Base-by-base conservation (phyloP, 768 basidiomycete species). In the Imleria badia region DNA sequence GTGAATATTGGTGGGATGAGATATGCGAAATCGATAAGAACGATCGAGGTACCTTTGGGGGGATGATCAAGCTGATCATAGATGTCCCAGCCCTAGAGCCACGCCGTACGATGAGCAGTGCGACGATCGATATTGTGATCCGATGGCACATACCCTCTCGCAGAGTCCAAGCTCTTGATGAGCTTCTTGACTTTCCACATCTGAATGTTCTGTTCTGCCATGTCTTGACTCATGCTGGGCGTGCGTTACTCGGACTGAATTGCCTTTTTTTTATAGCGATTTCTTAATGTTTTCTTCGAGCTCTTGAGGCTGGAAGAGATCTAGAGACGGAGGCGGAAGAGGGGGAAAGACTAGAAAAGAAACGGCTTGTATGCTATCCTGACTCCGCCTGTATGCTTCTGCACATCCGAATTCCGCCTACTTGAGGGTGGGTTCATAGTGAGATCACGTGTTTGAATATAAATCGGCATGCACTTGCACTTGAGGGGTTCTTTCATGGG, bases 111-210 rank as follows among this genome's bases (percentile, higher is more conserved):
- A 70, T 74, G 63, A 66, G 62, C 22, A 15, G 12, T 51, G 31
- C 10, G 30, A 41, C n/a, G 31, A 47, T 10, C 23, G 29, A 51
- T 22, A 23, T 13, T 26, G 40, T 15, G 39, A 19, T 33, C 23
- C 49, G 39, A 46, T 23, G 31, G 33, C 4, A 58, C 66, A 43
- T 52, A 73, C 73, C 74, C 75, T 51, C 63, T 84, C 55, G 97
- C 94, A 46, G 87, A 79, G 71, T 98, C 92, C 75, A 98, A 85
- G 75, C 91, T 94, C 82, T 94, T 94, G 79, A 99, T 94, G 76
- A 98, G 91, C 78, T 97, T 98, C 80, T 95, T 94, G 76, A 96
- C 88, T 78, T 97, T 94, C 95, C 91, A 90, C 86, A 94, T 91
- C 81, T 93, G 91, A 69, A 94, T 95, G 71, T 94, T 95, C 77